Evolutionary conservation across 495 filamentous ascomycete genomes (phyloP), one percentile per base, ranked within the genome.

Genomic region (Penicillium antarcticum): DNA sequence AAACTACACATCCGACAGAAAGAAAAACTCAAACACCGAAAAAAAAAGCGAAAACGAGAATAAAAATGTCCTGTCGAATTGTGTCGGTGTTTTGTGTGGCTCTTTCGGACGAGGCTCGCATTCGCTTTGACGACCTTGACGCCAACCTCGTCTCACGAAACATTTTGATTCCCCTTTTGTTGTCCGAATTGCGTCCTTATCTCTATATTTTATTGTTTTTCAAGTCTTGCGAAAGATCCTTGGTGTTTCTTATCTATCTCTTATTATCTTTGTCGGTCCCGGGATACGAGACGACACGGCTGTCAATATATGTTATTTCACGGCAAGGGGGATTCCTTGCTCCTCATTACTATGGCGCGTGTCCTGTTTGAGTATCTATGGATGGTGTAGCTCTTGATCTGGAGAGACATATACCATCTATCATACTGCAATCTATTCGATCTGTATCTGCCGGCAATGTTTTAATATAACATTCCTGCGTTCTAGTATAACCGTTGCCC

Each of bases 161-260:
- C 59, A 61, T 73, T 61, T 73, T 71, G 70, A 72, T 73, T 72
- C 70, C 70, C 67, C 68, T 65, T 73, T 67, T 71, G 69, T 70
- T 70, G 48, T 56, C 56, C 51, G 57, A 29, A 48, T 63, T 63
- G 53, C 56, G 53, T 61, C 53, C 53, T 33, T 48, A 24, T 56
- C 16, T 33, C 42, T 45, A 53, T 43, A 49, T 41, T 31, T 48
- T 38, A 53, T 44, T 53, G 43, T 48, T 51, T 48, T 51, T 26
- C 8, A 34, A 34, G 17, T 49, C 47, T 42, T 45, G 56, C 56
- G 51, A 60, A 58, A 60, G 59, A 65, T 50, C 47, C 47, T 19
- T 49, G 47, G 47, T 49, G 37, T 54, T 49, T 39, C 41, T 49
- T 47, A 53, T 45, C 48, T 53, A 61, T 52, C 53, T 40, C 53